Percentiles rank a stretch among this genome's conserved stretches.
Evolutionary conservation across 1,284 basidiomycete species (phyloP).

Genomic region (Boletus albobrunnescens): DNA sequence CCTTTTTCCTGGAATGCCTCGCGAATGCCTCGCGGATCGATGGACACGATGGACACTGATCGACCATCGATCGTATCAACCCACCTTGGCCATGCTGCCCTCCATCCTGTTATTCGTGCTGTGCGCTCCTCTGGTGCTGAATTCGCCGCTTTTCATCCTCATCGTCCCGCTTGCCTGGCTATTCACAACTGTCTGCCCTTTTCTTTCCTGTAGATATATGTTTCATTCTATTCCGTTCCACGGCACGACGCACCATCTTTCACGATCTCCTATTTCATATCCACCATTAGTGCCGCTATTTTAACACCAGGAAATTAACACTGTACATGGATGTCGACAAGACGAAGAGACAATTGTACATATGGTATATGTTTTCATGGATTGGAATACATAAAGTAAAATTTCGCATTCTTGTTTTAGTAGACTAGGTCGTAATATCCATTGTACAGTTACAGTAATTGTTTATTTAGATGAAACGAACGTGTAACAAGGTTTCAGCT

Average conservation of each 20-base stretch:
- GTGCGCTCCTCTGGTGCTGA: background rate
- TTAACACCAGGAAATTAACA: slow-evolving; percentile 3
- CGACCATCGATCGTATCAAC: slow-evolving; percentile 2
- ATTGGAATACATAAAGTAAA: slow-evolving; percentile 8
- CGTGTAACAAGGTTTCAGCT: too few relatives aligned
- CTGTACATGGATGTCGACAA: slow-evolving; percentile 12
- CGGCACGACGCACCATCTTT: slow-evolving; percentile 8
- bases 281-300: slow-evolving; percentile 3
- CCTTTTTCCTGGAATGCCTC: slow-evolving; percentile 13
- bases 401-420: slow-evolving; percentile 4
- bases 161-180: background rate
- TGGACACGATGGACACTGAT: slow-evolving; percentile 9
- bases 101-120: background rate
- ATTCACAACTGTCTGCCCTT: too few relatives aligned
- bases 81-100: background rate
- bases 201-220: slow-evolving; percentile 15
- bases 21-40: slow-evolving; percentile 17
- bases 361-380: slow-evolving; percentile 4
- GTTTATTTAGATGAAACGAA: too few relatives aligned
- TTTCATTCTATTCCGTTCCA: slow-evolving; percentile 4
- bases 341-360: slow-evolving; percentile 9
- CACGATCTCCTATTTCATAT: slow-evolving; percentile 6
- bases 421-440: slow-evolving; percentile 1
- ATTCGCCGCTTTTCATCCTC: background rate
- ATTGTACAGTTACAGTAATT: background rate